Base-by-base conservation (phyloP, 306 rosid species). In the Vachellia pachyceras region DNA sequence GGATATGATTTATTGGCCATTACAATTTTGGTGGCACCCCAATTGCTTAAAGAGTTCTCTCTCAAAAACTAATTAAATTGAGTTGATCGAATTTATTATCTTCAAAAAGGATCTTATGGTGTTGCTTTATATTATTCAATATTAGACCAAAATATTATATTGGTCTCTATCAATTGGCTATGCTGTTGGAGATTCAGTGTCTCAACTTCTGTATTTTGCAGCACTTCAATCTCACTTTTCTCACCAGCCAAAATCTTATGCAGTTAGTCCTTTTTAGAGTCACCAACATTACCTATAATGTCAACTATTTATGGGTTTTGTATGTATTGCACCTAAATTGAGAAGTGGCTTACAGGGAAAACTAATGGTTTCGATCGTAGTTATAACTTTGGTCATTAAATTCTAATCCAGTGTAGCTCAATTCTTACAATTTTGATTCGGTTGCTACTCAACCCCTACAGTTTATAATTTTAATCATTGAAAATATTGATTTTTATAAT, bases 1-100 rank as follows among this genome's bases (percentile, higher is more conserved):
- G n/a, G 61, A 50, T 50, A 9, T 70, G 36, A 72, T 72, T 58
- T 61, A 71, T 64, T 79, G 83, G 50, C 72, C 65, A 65, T 79
- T 22, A 76, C 54, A 41, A 45, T 82, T 76, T 22, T n/a, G 29
- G 20, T 54, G 61, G 12, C 61, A n/a, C 29, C 58, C 61, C 10
- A 52, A 18, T 52, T 2, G 23, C 10, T 18, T 52, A 52, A n/a
- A 52, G 60, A 18, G 10, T n/a, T 49, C 55, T 49, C 60, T n/a
- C 4, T 52, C 23, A 18, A 52, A 18, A 52, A 2, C 5, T 18
- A 7, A 52, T 18, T n/a, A n/a, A n/a, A 52, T 52, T 52, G 60
- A 52, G 10, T 18, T 52, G 10, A 52, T 23, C 7, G 9, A 52
- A 6, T 18, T 52, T 10, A 52, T 52, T 18, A 10, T 52, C 23